phyloP scores from a whole-genome alignment of 192 early-diverging fungal species.

The Umbelopsis sp. region DNA sequence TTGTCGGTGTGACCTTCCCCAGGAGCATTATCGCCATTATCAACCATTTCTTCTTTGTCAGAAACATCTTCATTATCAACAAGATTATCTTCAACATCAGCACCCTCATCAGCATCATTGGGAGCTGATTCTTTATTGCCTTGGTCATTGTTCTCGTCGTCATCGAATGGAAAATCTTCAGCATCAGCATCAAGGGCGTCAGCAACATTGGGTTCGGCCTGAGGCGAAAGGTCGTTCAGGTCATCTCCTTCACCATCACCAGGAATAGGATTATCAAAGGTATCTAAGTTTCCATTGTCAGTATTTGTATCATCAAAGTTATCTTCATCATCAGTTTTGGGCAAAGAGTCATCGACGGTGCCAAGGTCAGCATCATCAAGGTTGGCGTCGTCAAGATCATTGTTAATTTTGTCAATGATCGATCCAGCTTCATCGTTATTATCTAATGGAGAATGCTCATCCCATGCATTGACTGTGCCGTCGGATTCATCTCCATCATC shows the following conservation, averaged over 20 bases:
- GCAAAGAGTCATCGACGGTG: background rate
- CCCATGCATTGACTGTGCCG: background rate
- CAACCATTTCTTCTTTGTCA: background rate
- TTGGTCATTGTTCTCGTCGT: too few species aligned
- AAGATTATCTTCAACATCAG: background rate
- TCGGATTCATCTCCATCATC: background rate
- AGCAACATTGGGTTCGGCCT: too few species aligned
- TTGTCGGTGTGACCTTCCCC: background rate
- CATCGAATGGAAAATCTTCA: too few species aligned
- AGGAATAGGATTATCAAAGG: background rate
- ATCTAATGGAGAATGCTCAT: background rate
- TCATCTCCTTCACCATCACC: too few species aligned
- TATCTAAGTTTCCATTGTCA: background rate
- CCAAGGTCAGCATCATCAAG: background rate
- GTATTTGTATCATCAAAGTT: background rate
- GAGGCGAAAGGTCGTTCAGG: too few species aligned
- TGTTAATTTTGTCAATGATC: background rate
- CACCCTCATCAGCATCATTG: background rate
- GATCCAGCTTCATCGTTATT: background rate
- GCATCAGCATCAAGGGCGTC: too few species aligned
- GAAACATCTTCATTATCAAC: background rate
- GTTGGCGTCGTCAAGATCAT: background rate
- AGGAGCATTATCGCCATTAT: background rate
- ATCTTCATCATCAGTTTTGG: background rate
- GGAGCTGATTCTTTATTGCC: background rate